A percentile compares a stretch with the other conserved stretches of the same genome.
These are phyloP conservation scores for Penicillium ochrochloron DNA, from an alignment of 495 filamentous ascomycete genomes.

Conservation along the genomic window DNA sequence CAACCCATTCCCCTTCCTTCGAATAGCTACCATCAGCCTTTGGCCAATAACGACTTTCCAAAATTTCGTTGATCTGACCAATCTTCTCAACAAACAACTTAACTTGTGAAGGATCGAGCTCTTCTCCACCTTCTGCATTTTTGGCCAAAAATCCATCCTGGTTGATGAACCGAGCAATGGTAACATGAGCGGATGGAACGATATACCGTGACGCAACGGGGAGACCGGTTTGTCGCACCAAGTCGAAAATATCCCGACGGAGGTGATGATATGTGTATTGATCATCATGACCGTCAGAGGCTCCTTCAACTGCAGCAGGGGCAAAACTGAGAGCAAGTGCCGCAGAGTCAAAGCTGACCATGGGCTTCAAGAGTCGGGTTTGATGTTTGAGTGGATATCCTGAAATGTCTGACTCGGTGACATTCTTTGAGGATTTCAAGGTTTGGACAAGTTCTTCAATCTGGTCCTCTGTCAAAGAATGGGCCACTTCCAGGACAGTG, in stretches of 20 bases:
- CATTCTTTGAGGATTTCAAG: conserved; percentile 49
- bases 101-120: conserved; percentile 52
- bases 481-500: conserved; percentile 53
- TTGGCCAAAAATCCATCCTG: conserved; percentile 48
- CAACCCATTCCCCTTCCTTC: conserved; percentile 63
- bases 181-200: conserved; percentile 82
- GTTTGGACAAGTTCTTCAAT: conserved; percentile 28
- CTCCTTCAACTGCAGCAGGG: conserved; percentile 64
- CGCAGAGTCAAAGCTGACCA: conserved; percentile 76
- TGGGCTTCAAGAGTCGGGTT: conserved; percentile 73
- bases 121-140: conserved; percentile 37
- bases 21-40: conserved; percentile 44
- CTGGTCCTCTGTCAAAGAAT: conserved; percentile 24
- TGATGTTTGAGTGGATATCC: conserved; percentile 61
- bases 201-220: conserved; percentile 72
- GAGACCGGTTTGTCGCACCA: conserved; percentile 57
- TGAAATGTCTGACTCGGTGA: conserved; percentile 53
- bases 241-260: conserved; percentile 69
- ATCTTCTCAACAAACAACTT: conserved; percentile 65
- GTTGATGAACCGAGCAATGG: conserved; percentile 74
- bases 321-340: conserved; percentile 82
- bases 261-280: conserved; percentile 85
- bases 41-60: conserved; percentile 68
- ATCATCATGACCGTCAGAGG: conserved; percentile 42
- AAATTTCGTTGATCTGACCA: conserved; percentile 69